A percentile compares a stretch with the other conserved stretches of the same genome.
phyloP scores from a whole-genome alignment of 352 stramenopile species.

The Saprolegnia parasitica region DNA sequence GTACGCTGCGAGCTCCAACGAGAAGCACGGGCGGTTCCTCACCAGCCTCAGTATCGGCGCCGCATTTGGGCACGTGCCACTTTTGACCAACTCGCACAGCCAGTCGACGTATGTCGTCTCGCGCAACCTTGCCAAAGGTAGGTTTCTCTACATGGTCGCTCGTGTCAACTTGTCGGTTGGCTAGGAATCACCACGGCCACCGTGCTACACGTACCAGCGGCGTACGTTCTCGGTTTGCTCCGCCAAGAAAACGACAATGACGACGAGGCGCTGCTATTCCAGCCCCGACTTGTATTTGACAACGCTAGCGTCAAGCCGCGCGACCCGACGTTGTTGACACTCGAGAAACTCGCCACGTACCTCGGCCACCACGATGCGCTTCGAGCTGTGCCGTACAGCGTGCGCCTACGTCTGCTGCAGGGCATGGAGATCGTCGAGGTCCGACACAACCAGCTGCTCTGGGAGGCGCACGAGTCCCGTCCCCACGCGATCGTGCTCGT shows the following conservation, averaged over 20 bases:
- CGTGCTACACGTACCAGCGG: neutral
- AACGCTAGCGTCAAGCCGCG: slow-evolving; percentile 14
- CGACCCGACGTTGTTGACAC: neutral
- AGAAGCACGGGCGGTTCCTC: slow-evolving; percentile 16
- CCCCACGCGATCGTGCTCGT: slow-evolving; percentile 10
- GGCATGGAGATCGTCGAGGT: slow-evolving; percentile 27
- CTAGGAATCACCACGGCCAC: neutral
- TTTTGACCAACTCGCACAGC: slow-evolving; percentile 20
- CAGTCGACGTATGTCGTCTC: slow-evolving; percentile 25
- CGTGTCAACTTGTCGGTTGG: neutral
- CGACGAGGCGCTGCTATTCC: slow-evolving; percentile 15
- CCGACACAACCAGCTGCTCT: slow-evolving; percentile 19
- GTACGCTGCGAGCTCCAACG: neutral
- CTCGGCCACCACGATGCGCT: slow-evolving; percentile 1
- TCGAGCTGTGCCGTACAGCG: slow-evolving; percentile 2
- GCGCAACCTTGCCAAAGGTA: slow-evolving; percentile 23
- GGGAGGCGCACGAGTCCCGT: slow-evolving; percentile 15
- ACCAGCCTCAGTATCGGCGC: slow-evolving; percentile 1
- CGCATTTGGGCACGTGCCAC: slow-evolving; percentile 18
- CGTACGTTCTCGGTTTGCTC: slow-evolving; percentile 1
- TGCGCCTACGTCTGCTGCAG: slow-evolving; percentile 1
- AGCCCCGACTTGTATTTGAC: slow-evolving; percentile 18
- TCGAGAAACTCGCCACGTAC: slow-evolving; percentile 21
- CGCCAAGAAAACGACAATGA: neutral
- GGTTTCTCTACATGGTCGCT: neutral